Evolutionary conservation across 352 stramenopile genomes (phyloP).

Genomic region (Phytophthora europaea): DNA sequence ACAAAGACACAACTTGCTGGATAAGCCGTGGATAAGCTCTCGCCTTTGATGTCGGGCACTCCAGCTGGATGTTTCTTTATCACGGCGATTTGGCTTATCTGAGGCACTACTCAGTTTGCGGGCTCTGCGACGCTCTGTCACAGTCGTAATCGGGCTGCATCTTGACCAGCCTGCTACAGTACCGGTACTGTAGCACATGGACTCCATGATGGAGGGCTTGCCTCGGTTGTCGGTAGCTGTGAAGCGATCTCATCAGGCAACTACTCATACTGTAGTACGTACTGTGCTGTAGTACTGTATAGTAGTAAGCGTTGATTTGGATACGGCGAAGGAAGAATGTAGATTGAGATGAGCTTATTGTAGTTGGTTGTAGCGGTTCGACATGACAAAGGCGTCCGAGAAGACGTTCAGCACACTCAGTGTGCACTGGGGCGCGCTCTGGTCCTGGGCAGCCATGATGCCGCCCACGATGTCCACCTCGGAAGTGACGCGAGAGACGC

Average conservation of each 20-base stretch:
- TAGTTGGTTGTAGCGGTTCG: constrained; percentile 17
- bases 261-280: not conserved
- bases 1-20: not conserved
- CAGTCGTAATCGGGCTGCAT: not conserved
- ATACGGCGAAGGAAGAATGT: not conserved
- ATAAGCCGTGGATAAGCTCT: not conserved
- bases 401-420: constrained; percentile 35
- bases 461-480: constrained; percentile 59
- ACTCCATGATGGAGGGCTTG: too few relatives aligned
- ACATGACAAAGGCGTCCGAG: constrained; percentile 33
- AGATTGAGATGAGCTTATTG: not conserved
- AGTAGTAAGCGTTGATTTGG: too few relatives aligned
- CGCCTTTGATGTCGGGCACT: not conserved
- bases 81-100: not conserved
- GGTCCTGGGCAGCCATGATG: constrained; percentile 21
- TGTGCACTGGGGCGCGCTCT: constrained; percentile 33
- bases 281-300: too few relatives aligned
- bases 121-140: not conserved
- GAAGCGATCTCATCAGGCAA: too few relatives aligned
- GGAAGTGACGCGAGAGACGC: constrained; percentile 52
- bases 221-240: not conserved
- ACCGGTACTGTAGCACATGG: too few relatives aligned
- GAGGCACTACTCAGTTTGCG: not conserved
- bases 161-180: not conserved
- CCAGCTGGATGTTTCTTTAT: not conserved